Conservation (phyloP, 345 rosid species). For the Salix arbutifolia region DNA sequence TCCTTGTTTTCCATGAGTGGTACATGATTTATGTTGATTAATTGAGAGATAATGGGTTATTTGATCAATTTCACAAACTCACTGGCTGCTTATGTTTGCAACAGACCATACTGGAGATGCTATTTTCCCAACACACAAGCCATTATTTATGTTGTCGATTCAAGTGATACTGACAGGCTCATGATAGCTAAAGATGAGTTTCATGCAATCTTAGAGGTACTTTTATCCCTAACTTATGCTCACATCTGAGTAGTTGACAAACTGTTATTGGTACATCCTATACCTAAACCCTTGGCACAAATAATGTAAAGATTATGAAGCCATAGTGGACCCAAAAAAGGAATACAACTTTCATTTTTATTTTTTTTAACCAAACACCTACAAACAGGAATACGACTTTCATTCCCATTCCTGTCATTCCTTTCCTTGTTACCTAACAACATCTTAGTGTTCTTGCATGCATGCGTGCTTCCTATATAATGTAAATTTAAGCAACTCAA, state of each 20-base stretch:
- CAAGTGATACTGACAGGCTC: conserved; percentile 72
- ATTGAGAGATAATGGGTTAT: neutral
- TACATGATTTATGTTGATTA: neutral
- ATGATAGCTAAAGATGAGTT: conserved; percentile 72
- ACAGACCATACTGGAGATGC: conserved; percentile 86
- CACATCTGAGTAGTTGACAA: neutral
- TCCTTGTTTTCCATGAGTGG: neutral
- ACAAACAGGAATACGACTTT: no score
- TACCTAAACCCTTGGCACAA: neutral
- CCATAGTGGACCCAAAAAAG: neutral
- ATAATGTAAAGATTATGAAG: neutral
- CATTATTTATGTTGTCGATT: conserved; percentile 71
- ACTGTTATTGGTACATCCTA: neutral
- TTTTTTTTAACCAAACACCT: no score
- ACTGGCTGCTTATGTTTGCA: conserved; percentile 3
- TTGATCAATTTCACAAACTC: conserved; percentile 10
- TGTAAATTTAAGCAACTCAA: no score
- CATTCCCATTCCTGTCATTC: no score
- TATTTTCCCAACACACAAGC: conserved; percentile 83
- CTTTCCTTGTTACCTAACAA: no score
- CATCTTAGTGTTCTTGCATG: no score
- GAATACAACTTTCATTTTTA: no score
- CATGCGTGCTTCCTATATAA: no score
- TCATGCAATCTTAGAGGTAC: conserved; percentile 76
- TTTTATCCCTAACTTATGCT: conserved; percentile 4